These are phyloP conservation scores for Xylaria venustula DNA, from an alignment of 495 filamentous ascomycete genomes.

Conservation along the genomic window DNA sequence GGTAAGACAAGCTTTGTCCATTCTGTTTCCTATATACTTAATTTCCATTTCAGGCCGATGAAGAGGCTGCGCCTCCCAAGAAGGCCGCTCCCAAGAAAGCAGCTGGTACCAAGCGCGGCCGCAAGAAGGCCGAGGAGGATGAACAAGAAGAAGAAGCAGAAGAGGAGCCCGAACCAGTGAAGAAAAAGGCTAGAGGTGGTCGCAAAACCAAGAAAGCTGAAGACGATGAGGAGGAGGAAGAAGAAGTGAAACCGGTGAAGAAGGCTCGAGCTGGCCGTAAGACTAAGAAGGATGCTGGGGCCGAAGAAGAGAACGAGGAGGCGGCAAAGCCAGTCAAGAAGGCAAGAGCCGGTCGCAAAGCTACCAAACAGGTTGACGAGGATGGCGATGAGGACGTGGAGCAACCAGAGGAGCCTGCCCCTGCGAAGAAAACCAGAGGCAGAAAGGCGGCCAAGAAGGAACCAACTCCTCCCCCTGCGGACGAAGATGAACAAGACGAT, in stretches of 20 bases:
- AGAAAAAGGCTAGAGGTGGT: constrained; percentile 17
- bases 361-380: constrained; percentile 19
- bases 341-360: constrained; percentile 15
- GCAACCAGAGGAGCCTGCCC: constrained; percentile 40
- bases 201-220: constrained; percentile 24
- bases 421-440: constrained; percentile 33
- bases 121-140: constrained; percentile 16
- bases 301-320: constrained; percentile 6
- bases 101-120: constrained; percentile 10
- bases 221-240: constrained; percentile 19
- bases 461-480: constrained; percentile 21
- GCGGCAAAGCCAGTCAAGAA: constrained; percentile 11
- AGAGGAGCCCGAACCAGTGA: constrained; percentile 10
- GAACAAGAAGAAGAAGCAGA: constrained; percentile 30
- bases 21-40: not conserved
- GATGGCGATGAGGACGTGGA: constrained; percentile 33
- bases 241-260: constrained; percentile 35
- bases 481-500: constrained; percentile 26
- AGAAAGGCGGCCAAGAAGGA: constrained; percentile 28
- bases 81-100: constrained; percentile 11
- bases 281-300: constrained; percentile 28
- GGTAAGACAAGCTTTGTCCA: constrained; percentile 12
- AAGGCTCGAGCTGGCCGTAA: constrained; percentile 43
- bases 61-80: not conserved
- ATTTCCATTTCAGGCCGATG: constrained; percentile 15